Base-by-base conservation (phyloP, 2,329 filamentous ascomycete genomes). In the Nothopassalora personata region DNA sequence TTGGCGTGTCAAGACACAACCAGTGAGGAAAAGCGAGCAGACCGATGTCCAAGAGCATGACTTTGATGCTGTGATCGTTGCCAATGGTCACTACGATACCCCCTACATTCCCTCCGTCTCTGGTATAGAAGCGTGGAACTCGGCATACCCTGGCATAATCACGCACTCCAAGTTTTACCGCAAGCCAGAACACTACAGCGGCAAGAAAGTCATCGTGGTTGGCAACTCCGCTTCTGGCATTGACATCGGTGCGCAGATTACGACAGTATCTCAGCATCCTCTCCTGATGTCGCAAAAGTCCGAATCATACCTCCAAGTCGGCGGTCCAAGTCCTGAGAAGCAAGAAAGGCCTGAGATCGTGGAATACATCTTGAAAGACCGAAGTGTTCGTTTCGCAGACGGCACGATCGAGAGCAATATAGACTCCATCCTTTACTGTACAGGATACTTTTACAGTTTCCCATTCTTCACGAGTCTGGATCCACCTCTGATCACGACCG, bases 391-490 rank as follows among this genome's bases (percentile, higher is more conserved):
- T 33, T 90, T 95, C 63, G 78, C 80, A 45, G 81, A 90, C 67
- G 88, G 87, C 1, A 79, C 78, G 0, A 70, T 87, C 9, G 88
- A 91, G 68, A 75, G 76, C 3, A 77, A 86, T 34, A 74, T 97
- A 57, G 92, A 97, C 68, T 82, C 84, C 1, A 77, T 97, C 5
- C 72, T 97, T 30, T 97, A 93, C 73, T 92, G 90, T 72, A 97
- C 93, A 0, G 93, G 93, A 0, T 97, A 95, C 68, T 83, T 96
- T 58, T 96, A 90, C 74, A 86, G 87, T 5, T 89, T 88, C 59
- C 91, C 91, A 0, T 97, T 96, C 69, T 71, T 86, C 3, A 72
- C 74, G 2, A 71, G 72, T 0, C 69, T 84, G 3, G 56, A 73
- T 0, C 80, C 85, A 0, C 78, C 83, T 0, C 71, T 91, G 1